phyloP scores from a whole-genome alignment of 192 early-diverging fungal species.

The Coemansia sp. region DNA sequence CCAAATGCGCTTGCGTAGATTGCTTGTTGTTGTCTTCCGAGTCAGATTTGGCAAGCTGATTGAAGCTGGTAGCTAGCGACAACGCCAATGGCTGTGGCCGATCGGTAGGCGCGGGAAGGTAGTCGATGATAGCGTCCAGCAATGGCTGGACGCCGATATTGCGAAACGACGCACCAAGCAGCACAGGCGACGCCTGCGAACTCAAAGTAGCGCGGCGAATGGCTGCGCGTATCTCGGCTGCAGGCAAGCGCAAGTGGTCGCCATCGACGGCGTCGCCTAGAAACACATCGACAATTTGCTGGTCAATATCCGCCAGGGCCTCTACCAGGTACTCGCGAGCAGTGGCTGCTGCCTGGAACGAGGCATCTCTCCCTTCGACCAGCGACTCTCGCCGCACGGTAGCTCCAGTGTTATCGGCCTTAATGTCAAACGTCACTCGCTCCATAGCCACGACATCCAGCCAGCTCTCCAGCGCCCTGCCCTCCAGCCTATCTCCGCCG shows the following conservation, averaged over 20 bases:
- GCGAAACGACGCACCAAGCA: constrained; percentile 85
- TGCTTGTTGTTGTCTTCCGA: neutral
- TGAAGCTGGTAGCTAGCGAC: neutral
- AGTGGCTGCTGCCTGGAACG: constrained; percentile 53
- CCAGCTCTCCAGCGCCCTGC: constrained; percentile 64
- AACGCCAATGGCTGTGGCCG: constrained; percentile 43
- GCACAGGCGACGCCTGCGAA: constrained; percentile 77
- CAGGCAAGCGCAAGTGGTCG: constrained; percentile 71
- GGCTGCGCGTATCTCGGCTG: constrained; percentile 64
- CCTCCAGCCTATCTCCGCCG: neutral
- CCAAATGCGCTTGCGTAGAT: constrained; percentile 15
- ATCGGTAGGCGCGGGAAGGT: constrained; percentile 82
- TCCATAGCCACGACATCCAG: constrained; percentile 79
- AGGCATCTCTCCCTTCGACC: constrained; percentile 9
- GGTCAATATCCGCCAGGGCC: constrained; percentile 80
- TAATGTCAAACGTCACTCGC: constrained; percentile 17
- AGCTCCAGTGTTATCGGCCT: constrained; percentile 20
- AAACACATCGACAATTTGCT: constrained; percentile 83
- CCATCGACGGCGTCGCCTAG: constrained; percentile 67
- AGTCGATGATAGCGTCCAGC: constrained; percentile 86
- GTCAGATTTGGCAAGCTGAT: neutral
- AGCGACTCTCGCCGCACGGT: constrained; percentile 17
- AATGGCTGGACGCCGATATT: constrained; percentile 94
- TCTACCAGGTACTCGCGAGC: constrained; percentile 81
- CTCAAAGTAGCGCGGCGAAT: constrained; percentile 73